Base-by-base conservation (phyloP, 2,329 filamentous ascomycete genomes). In the Podosphaera xanthii region DNA sequence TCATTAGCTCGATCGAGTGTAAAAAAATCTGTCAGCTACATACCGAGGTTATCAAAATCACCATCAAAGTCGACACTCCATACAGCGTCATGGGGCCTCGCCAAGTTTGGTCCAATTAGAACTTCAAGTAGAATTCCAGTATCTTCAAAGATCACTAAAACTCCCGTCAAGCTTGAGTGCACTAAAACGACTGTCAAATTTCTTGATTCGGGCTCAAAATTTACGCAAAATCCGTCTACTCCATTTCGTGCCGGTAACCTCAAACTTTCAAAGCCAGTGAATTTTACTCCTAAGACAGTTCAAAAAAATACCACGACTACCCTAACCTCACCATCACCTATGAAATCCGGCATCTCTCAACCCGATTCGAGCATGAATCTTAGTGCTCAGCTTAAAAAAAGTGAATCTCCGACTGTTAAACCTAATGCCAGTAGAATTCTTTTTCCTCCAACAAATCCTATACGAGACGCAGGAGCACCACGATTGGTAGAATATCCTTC, bases 281-380 rank as follows among this genome's bases (percentile, higher is more conserved):
- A 86, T 57, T 95, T 94, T 66, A 88, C 85, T 0, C 83, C 83
- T 0, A 82, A 81, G 61, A 82, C 83, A 5, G 56, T 63, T 12
- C 63, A 62, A 42, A 78, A 86, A 62, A 71, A 72, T 22, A 70
- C 72, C 7, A 69, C 71, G 0, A 64, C 72, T 56, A 56, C 60
- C 12, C 75, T 78, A 61, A 72, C 75, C 60, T 78, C 79, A 1
- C 80, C 80, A 6, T 80, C 80, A 2, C 77, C 78, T 3, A 67
- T 77, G 63, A 80, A 81, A 65, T 72, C 74, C 4, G 68, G 69
- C 40, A 71, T 76, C 30, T 71, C 75, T 53, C 73, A 72, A 59
- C 73, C 73, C 7, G 70, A 70, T 48, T 67, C 71, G 12, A 68
- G 71, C 62, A 66, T 64, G 62, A 72, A 69, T 60, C 65, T 67